Conservation (phyloP, 495 filamentous ascomycete genomes). For the Daldinia decipiens region DNA sequence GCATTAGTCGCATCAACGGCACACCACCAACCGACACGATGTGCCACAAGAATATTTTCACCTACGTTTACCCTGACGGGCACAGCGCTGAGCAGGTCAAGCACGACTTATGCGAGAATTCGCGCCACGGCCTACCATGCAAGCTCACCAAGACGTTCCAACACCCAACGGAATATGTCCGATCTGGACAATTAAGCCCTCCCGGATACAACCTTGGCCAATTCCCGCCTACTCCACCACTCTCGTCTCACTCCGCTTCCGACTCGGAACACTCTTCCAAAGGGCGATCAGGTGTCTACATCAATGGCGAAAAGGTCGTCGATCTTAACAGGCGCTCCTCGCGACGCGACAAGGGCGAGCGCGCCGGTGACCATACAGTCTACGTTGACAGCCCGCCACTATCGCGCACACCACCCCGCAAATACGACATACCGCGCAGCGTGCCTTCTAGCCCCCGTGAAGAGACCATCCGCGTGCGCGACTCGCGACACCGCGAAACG, state of each 20-base stretch:
- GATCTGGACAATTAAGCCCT: conserved; percentile 38
- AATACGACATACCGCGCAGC: conserved; percentile 33
- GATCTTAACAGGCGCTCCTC: conserved; percentile 47
- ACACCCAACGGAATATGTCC: conserved; percentile 29
- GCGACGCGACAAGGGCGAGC: conserved; percentile 43
- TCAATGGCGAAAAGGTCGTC: conserved; percentile 46
- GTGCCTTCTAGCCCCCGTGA: conserved; percentile 31
- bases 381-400: conserved; percentile 40
- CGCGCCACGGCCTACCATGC: conserved; percentile 36
- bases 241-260: conserved; percentile 55
- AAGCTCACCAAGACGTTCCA: conserved; percentile 38
- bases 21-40: conserved; percentile 51
- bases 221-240: conserved; percentile 50
- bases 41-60: conserved; percentile 55
- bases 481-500: conserved; percentile 34
- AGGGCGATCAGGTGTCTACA: conserved; percentile 47
- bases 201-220: conserved; percentile 41
- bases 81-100: conserved; percentile 35
- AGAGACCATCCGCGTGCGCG: conserved; percentile 19
- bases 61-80: conserved; percentile 43
- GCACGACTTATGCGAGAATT: conserved; percentile 35
- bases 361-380: conserved; percentile 39
- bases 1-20: conserved; percentile 41
- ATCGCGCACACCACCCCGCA: conserved; percentile 44
- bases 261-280: conserved; percentile 49